phyloP scores from a whole-genome alignment of 2,329 filamentous ascomycete genomes.

The Paecilomyces dactylethromorphus region DNA sequence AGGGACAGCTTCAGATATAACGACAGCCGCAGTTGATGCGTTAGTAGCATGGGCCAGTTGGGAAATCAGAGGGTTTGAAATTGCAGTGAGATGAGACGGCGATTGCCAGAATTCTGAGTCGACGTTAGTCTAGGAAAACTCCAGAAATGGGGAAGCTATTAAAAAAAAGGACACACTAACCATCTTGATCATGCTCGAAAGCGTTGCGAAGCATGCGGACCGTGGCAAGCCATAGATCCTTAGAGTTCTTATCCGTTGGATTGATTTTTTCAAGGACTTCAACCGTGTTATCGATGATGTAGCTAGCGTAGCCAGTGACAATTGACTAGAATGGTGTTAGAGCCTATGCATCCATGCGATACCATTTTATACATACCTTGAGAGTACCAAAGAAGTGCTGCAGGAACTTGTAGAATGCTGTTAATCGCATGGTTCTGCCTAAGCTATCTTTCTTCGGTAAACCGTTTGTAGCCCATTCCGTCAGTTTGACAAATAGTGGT shows the following conservation, averaged over 20 bases:
- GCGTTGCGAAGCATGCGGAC: constrained; percentile 66
- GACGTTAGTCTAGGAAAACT: constrained; percentile 4
- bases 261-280: constrained; percentile 47
- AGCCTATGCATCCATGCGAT: constrained; percentile 4
- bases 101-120: constrained; percentile 77
- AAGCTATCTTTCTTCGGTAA: constrained; percentile 56
- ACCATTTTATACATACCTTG: constrained; percentile 45
- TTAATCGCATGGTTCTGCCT: constrained; percentile 57
- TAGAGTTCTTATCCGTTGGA: constrained; percentile 41
- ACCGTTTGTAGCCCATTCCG: constrained; percentile 67
- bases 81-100: constrained; percentile 72
- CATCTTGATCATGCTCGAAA: constrained; percentile 86
- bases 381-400: constrained; percentile 73
- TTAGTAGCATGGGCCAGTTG: constrained; percentile 52
- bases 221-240: constrained; percentile 61
- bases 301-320: constrained; percentile 84
- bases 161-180: constrained; percentile 22
- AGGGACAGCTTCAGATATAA: constrained; percentile 56
- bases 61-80: constrained; percentile 62
- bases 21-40: constrained; percentile 39
- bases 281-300: constrained; percentile 70
- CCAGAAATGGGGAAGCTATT: not conserved
- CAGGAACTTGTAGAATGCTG: constrained; percentile 76
- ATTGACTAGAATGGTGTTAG: constrained; percentile 54
- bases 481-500: constrained; percentile 78